A percentile compares a stretch with the other conserved stretches of the same genome.
These are phyloP conservation scores for Furcasterigmium sp. DNA, from an alignment of 2,329 filamentous ascomycete species.

Conservation along the genomic window DNA sequence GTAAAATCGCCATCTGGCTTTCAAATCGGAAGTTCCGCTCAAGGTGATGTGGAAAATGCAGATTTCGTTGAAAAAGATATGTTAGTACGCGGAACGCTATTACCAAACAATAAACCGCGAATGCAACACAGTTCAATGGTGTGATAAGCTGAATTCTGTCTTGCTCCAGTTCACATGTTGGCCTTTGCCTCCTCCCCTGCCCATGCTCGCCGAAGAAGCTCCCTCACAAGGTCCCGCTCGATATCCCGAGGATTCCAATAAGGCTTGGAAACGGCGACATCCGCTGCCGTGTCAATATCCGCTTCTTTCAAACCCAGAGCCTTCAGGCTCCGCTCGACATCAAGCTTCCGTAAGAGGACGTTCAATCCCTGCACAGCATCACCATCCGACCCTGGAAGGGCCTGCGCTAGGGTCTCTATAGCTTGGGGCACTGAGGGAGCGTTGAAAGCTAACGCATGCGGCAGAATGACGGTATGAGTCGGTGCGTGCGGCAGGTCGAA, in stretches of 20 bases:
- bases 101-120: no score
- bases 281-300: constrained; percentile 54
- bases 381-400: constrained; percentile 50
- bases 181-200: constrained; percentile 48
- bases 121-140: no score
- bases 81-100: no score
- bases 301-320: constrained; percentile 55
- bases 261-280: constrained; percentile 51
- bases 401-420: constrained; percentile 47
- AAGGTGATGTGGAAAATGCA: not conserved
- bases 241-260: constrained; percentile 56
- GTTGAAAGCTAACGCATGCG: constrained; percentile 60
- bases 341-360: constrained; percentile 44
- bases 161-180: constrained; percentile 14
- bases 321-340: constrained; percentile 46
- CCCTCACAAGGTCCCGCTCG: constrained; percentile 44
- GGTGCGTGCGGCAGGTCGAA: constrained; percentile 62
- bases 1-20: not conserved
- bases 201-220: constrained; percentile 55
- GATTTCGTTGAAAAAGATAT: no score
- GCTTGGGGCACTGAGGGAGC: constrained; percentile 46
- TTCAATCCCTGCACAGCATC: constrained; percentile 55
- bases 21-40: not conserved
- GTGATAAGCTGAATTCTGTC: not conserved
- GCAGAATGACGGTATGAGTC: constrained; percentile 58